Base-by-base conservation (phyloP, 345 rosid genomes). In the Carallia brachiata region DNA sequence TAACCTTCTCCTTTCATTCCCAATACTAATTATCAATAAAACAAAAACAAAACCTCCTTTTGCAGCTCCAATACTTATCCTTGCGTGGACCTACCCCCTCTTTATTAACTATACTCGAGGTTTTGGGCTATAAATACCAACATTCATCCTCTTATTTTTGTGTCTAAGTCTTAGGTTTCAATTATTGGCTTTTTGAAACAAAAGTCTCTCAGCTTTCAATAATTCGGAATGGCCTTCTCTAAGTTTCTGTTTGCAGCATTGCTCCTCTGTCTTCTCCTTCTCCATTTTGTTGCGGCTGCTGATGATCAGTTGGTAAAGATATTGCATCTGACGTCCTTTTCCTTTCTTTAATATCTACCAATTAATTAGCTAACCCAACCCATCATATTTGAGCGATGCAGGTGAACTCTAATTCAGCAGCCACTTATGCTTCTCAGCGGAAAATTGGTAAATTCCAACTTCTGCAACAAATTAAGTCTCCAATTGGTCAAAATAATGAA, bases 241-340 rank as follows among this genome's bases (percentile, higher is more conserved):
- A 84, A 80, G 73, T 59, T 76, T 68, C 68, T 82, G 62, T 56
- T 82, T 61, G 86, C 87, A 73, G 79, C 83, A 57, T 75, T 86
- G 70, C 79, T 88, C 73, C 44, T 85, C 70, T 88, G 83, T 62
- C 81, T 88, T 61, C 79, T 86, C 58, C 54, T 88, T 63, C 81
- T 84, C 61, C 83, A 80, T 58, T 72, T 80, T 32, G 86, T 63
- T 19, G 73, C 73, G 17, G 34, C 34, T 32, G 88, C 90, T 52
- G 82, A 32, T 32, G 34, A 77, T 63, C 70, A 66, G 57, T 16
- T 55, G 77, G 77, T 78, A 77, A 67, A 52, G 55, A 4, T 52
- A 16, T n/a, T 64, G 2, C 28, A 10, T 8, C 8, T 60, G 0
- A 39, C 1, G 8, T 36, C n/a, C 7, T 5, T 12, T 31, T 30